Percentiles rank a stretch among this genome's conserved stretches.
These are phyloP conservation scores for Nannizziopsis barbatae DNA, from an alignment of 2,329 filamentous ascomycete genomes.

Conservation along the genomic window DNA sequence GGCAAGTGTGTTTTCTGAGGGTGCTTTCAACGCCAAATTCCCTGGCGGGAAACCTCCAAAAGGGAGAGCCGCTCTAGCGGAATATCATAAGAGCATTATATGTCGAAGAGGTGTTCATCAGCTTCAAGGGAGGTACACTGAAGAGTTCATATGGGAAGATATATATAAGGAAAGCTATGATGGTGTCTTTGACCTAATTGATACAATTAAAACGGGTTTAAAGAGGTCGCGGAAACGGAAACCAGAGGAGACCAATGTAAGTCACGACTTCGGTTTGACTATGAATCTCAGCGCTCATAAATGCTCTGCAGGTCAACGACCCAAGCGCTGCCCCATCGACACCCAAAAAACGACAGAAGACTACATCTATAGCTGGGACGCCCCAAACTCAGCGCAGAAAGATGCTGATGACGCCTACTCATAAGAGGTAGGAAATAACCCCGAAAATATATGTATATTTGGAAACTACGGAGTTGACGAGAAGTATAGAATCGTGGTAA, in stretches of 20 bases:
- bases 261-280: constrained; percentile 8
- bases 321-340: constrained; percentile 34
- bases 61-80: constrained; percentile 46
- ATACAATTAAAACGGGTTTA: constrained; percentile 52
- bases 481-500: constrained; percentile 50
- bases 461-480: neutral
- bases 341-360: constrained; percentile 48
- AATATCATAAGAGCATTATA: constrained; percentile 76
- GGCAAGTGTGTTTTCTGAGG: constrained; percentile 64
- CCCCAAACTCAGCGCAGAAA: constrained; percentile 34
- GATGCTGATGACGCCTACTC: constrained; percentile 49
- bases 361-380: constrained; percentile 35
- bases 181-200: constrained; percentile 55
- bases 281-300: constrained; percentile 16
- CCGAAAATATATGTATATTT: no score
- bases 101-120: constrained; percentile 85
- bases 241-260: constrained; percentile 30
- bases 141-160: constrained; percentile 87
- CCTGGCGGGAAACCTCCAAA: constrained; percentile 66
- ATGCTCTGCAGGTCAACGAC: constrained; percentile 20
- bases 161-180: constrained; percentile 56
- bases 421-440: constrained; percentile 43
- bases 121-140: constrained; percentile 77
- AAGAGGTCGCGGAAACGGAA: constrained; percentile 54
- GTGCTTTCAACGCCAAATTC: constrained; percentile 55